These are phyloP conservation scores for Coniophora puteana DNA, from an alignment of 1,284 basidiomycete genomes.

Conservation along the genomic window DNA sequence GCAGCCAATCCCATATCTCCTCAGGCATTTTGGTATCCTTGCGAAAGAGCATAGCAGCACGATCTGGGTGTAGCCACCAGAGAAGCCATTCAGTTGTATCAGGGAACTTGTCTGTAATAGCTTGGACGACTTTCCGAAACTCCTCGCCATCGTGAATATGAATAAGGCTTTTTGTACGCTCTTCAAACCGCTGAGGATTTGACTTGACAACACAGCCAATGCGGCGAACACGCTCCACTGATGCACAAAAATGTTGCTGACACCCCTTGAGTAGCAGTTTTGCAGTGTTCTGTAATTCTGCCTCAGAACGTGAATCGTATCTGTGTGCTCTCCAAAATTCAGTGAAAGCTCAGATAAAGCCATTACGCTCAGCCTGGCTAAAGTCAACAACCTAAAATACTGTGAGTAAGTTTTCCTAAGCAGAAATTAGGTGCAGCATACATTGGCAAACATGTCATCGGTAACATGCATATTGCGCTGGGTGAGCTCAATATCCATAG, in stretches of 20 bases:
- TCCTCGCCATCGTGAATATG: neutral
- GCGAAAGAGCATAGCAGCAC: conserved; percentile 26
- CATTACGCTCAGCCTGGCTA: neutral
- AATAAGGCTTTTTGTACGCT: neutral
- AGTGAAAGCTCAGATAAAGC: neutral
- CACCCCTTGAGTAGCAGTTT: conserved; percentile 23
- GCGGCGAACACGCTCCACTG: conserved; percentile 19
- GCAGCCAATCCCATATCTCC: conserved; percentile 22
- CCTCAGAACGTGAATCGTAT: conserved; percentile 11
- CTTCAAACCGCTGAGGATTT: neutral
- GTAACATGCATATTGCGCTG: neutral
- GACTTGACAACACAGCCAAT: conserved; percentile 10
- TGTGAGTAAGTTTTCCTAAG: neutral
- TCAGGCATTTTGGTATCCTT: conserved; percentile 14
- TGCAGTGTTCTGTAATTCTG: conserved; percentile 18
- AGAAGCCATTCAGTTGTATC: conserved; percentile 24
- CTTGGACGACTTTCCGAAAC: neutral
- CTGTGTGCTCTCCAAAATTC: too few species aligned
- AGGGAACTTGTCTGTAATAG: neutral
- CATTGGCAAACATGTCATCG: neutral
- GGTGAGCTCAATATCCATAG: neutral
- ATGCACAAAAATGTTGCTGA: conserved; percentile 23
- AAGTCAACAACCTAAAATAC: neutral
- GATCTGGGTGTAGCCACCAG: conserved; percentile 25
- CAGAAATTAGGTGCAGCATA: too few species aligned